Conservation (phyloP, 73 alveolate species). For the Uronychia binucleata region DNA sequence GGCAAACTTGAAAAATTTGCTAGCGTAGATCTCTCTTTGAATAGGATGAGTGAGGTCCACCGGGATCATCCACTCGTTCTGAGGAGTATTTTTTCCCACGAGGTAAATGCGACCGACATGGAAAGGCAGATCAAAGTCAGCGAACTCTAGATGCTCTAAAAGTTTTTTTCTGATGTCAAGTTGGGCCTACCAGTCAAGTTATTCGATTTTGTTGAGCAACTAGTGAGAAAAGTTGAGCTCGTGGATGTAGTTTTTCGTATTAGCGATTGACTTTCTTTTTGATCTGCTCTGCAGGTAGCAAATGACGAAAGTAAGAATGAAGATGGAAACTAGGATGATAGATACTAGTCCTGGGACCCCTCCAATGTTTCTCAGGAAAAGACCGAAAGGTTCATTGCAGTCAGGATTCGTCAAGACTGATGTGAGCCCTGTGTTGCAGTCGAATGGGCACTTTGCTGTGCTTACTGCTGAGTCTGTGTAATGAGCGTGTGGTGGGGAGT, state of each 20-base stretch:
- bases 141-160: constrained; percentile 7
- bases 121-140: constrained; percentile 13
- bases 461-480: constrained; percentile 10
- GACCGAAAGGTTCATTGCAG: constrained; percentile 31
- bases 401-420: constrained; percentile 25
- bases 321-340: neutral
- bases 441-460: constrained; percentile 48
- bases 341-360: constrained; percentile 23
- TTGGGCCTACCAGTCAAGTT: neutral
- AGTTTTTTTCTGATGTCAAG: neutral
- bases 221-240: neutral
- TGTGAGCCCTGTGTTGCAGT: constrained; percentile 28
- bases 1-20: constrained; percentile 12
- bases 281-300: neutral
- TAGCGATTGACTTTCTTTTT: neutral
- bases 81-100: constrained; percentile 5
- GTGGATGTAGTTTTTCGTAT: neutral
- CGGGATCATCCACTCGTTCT: constrained; percentile 16
- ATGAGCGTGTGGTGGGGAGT: constrained; percentile 40
- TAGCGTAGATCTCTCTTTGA: neutral
- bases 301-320: neutral
- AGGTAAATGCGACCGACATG: constrained; percentile 11
- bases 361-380: constrained; percentile 50
- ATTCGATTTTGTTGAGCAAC: neutral
- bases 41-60: neutral